Base-by-base conservation (phyloP, 805 yeast genomes). In the Grigorovia yakushimaensis region DNA sequence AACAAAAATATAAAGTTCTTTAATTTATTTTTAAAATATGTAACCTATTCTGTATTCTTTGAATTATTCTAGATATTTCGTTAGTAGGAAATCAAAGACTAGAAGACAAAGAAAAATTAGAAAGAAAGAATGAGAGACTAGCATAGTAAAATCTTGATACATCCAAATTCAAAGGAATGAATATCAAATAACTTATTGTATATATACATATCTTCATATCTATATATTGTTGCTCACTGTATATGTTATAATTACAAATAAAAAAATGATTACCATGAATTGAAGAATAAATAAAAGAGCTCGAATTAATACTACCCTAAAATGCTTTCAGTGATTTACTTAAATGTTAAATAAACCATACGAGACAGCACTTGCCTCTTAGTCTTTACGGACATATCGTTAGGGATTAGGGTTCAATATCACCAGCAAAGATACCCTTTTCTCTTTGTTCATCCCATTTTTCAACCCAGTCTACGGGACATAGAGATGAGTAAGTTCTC, bases 381-480 rank as follows among this genome's bases (percentile, higher is more conserved):
- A 27, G 33, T 10, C 9, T 27, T 27, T 27, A 27, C 13, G 9
- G 9, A 3, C 33, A 27, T 27, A 27, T 15, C 4, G 15, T 7
- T 2, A 27, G 13, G 13, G 33, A 27, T 27, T 21, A 21, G 4
- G 42, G 19, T 22, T 15, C 22, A 11, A 72, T 55, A 57, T 75
- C 73, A 57, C 71, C 77, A 48, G 81, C 74, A 59, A 78, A 77
- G 58, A 67, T 77, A 58, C 81, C 81, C 53, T 70, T 69, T 57
- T 66, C 77, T 72, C 94, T 83, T 74, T 86, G 94, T 57, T 78
- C 89, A 67, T 86, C 87, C 95, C 95, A 86, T 66, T 72, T 83
- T 63, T 81, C 88, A 55, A 82, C 76, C 95, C 95, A 86, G 58
- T 81, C 84, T 48, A 77, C 73, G 50, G 95, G 95, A 67, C 95